Conservation (phyloP, 2,329 filamentous ascomycete genomes). For the Cordyceps pruinosa region DNA sequence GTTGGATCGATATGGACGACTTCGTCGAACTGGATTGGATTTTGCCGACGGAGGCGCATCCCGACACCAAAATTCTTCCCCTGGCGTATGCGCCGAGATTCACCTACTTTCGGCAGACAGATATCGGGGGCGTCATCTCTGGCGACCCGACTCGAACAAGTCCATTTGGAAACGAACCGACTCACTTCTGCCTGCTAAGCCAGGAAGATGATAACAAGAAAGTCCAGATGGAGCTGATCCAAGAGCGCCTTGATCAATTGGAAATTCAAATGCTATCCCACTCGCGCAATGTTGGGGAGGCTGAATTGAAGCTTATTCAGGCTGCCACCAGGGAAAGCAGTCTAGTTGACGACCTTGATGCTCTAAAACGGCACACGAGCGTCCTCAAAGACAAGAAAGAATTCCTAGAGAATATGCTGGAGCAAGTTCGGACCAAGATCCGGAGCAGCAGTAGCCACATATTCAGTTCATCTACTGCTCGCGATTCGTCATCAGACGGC, state of each 20-base stretch:
- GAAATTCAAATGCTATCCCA: conserved; percentile 73
- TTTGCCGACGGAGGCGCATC: conserved; percentile 79
- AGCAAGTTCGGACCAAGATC: conserved; percentile 38
- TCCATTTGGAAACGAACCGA: conserved; percentile 86
- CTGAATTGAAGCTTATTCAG: conserved; percentile 59
- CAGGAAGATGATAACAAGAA: conserved; percentile 79
- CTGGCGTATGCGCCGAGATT: conserved; percentile 89
- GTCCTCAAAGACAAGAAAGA: conserved; percentile 52
- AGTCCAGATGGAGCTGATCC: conserved; percentile 81
- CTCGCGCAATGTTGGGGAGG: conserved; percentile 63
- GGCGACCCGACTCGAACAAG: conserved; percentile 79
- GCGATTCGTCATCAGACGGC: not conserved
- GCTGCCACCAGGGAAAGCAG: conserved; percentile 42
- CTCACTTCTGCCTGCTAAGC: conserved; percentile 93
- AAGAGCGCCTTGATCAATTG: conserved; percentile 71
- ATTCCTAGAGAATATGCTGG: conserved; percentile 53
- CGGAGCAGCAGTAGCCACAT: conserved; percentile 23
- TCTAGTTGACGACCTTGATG: conserved; percentile 53
- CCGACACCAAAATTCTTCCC: conserved; percentile 88
- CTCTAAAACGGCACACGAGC: conserved; percentile 46
- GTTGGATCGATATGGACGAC: conserved; percentile 99
- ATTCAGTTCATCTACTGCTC: conserved; percentile 13
- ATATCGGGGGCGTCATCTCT: conserved; percentile 73
- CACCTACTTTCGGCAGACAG: conserved; percentile 95
- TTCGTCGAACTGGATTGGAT: conserved; percentile 98